phyloP scores from a whole-genome alignment of 2,329 filamentous ascomycete genomes.

The Sclerotinia subarctica region DNA sequence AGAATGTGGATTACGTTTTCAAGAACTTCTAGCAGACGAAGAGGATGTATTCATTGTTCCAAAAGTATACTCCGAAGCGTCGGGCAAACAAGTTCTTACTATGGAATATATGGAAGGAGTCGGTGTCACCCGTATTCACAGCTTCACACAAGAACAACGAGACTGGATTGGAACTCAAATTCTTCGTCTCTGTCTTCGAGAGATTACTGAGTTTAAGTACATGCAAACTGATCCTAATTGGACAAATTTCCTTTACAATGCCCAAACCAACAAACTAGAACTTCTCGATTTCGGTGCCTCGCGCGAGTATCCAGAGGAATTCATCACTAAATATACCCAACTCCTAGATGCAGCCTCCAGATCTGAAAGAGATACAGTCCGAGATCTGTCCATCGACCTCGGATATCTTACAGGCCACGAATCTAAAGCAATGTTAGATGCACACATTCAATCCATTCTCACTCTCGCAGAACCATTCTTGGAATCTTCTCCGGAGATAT shows the following conservation, averaged over 20 bases:
- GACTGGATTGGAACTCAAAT: constrained; percentile 98
- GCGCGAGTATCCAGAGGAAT: constrained; percentile 75
- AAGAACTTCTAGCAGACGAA: constrained; percentile 71
- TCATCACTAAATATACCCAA: constrained; percentile 75
- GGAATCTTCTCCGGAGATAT: constrained; percentile 70
- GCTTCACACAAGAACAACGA: constrained; percentile 75
- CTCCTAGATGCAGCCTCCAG: constrained; percentile 77
- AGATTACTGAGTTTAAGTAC: constrained; percentile 91
- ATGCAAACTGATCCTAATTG: constrained; percentile 99
- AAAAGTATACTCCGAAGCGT: constrained; percentile 72
- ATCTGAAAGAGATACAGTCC: constrained; percentile 61
- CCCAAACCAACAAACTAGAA: constrained; percentile 68
- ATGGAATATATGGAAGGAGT: constrained; percentile 88
- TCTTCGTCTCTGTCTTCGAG: constrained; percentile 83
- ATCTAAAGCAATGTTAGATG: constrained; percentile 79
- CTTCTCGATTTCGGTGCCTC: constrained; percentile 94
- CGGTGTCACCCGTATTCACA: constrained; percentile 75
- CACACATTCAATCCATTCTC: constrained; percentile 82
- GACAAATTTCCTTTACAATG: constrained; percentile 97
- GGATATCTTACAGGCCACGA: constrained; percentile 94
- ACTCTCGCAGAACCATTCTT: constrained; percentile 92
- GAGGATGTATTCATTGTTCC: constrained; percentile 75
- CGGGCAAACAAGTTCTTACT: constrained; percentile 81
- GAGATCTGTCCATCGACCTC: constrained; percentile 67
- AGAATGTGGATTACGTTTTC: constrained; percentile 72